Base-by-base conservation (phyloP, 2,329 filamentous ascomycete species). In the Pseudohalonectria lignicola region DNA sequence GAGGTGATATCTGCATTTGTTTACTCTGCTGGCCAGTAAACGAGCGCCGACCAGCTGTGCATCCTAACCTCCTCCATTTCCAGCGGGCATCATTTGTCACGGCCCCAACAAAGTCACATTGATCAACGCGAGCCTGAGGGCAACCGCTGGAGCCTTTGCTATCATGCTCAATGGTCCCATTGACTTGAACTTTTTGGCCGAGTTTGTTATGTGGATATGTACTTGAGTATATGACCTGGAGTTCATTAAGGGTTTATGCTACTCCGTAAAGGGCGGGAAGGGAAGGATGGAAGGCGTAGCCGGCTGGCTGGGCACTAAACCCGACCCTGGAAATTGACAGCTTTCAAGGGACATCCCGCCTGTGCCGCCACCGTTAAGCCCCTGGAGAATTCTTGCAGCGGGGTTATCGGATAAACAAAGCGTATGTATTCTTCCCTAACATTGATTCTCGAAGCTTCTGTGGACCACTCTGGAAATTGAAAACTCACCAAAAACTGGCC, bases 381-480 rank as follows among this genome's bases (percentile, higher is more conserved):
- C 15, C 15, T 37, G 15, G 20, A 35, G 28, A 43, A 47, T 41
- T 35, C 39, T 10, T 21, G 32, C 38, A 37, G 44, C 40, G 42
- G 44, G 41, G 25, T 15, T 44, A 47, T 47, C 34, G 23, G 28
- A 31, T 45, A 48, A 31, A 34, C 45, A 30, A 26, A 26, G 23
- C 23, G 12, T 8, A n/a, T n/a, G n/a, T n/a, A n/a, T n/a, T n/a
- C n/a, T 12, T 12, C 12, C 8, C 23, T 26, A 7, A 26, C 21
- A 36, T 36, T 43, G 48, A 53, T 65, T 65, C 62, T 62, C 58
- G 62, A 65, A 64, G 45, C 53, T 65, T 65, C 62, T 58, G 59
- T 63, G 61, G 56, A 28, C n/a, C 10, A 6, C 31, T 16, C n/a
- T 34, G 31, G 31, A 20, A 20, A 19, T 34, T 17, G 29, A 33